Evolutionary conservation across 768 basidiomycete species (phyloP), one percentile per base, ranked within the genome.

Genomic region (Suillus bovinus): DNA sequence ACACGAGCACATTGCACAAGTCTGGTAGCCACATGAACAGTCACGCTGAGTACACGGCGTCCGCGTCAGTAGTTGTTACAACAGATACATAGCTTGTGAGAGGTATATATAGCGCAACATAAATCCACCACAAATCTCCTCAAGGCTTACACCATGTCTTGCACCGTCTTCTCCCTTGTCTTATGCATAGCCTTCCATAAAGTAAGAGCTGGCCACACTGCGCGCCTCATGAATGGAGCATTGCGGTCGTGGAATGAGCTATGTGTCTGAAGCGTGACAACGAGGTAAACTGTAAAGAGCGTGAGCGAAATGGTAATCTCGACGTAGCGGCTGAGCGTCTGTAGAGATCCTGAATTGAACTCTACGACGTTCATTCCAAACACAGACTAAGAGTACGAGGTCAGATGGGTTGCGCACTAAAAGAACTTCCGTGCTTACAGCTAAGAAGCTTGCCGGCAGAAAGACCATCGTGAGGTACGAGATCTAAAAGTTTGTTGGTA

Each of bases 381-480:
- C 5, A 81, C 73, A 20, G 76, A 72, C 85, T 86, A 62, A 10
- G 16, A 9, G 8, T 1, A 20, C 17, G 24, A 8, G 3, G 22
- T 50, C 47, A 44, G 42, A 17, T 4, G 9, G 5, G 33, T 33
- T 31, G 7, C 10, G 17, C 11, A 39, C 5, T 13, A n/a, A 29
- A n/a, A 52, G 20, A 33, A 17, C 4, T 8, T 20, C 4, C 4
- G 8, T 24, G 5, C 73, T 63, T 24, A 77, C 76, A 0, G 76
- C 66, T 39, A 72, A 41, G 53, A 87, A 83, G 16, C 80, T 80
- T 2, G 83, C 81, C 0, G 86, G 86, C 10, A 87, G 73, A 69
- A 87, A 88, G 20, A 86, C 68, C 84, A 86, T 87, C 0, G 85
- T 84, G 2, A 88, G 71, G 63, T 85, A 86, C 0, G 84, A 69